These are phyloP conservation scores for Daldinia grandis DNA, from an alignment of 495 filamentous ascomycete genomes.

Conservation along the genomic window DNA sequence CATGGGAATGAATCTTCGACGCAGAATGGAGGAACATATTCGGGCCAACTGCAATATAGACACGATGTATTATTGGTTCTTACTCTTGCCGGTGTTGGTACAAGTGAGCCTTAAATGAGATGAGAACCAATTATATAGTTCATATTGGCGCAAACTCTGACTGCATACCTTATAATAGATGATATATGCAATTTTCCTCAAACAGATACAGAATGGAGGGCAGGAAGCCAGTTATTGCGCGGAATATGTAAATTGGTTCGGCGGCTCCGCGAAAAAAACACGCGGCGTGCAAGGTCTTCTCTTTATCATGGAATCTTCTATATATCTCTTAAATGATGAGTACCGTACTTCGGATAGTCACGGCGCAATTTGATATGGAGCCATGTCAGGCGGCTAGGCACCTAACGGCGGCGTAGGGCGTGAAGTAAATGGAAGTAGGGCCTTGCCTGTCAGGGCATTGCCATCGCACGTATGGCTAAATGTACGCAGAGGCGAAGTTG, in stretches of 20 bases:
- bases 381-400: not conserved
- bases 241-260: not conserved
- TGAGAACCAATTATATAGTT: not conserved
- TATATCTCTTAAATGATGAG: not conserved
- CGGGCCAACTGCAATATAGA: not conserved
- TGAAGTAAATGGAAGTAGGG: not conserved
- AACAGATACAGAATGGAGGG: not conserved
- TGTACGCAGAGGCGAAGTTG: not conserved
- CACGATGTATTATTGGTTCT: not conserved
- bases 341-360: not conserved
- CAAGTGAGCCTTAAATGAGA: not conserved
- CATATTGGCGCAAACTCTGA: not conserved
- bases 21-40: not conserved
- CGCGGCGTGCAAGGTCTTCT: not conserved
- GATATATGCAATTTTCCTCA: not conserved
- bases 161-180: not conserved
- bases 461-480: not conserved
- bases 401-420: not conserved
- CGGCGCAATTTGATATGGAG: not conserved
- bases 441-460: not conserved
- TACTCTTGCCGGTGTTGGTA: not conserved
- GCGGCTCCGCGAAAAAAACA: not conserved
- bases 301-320: not conserved
- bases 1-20: not conserved
- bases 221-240: not conserved